phyloP scores from a whole-genome alignment of 805 yeast species.

The Nakazawaea populi region DNA sequence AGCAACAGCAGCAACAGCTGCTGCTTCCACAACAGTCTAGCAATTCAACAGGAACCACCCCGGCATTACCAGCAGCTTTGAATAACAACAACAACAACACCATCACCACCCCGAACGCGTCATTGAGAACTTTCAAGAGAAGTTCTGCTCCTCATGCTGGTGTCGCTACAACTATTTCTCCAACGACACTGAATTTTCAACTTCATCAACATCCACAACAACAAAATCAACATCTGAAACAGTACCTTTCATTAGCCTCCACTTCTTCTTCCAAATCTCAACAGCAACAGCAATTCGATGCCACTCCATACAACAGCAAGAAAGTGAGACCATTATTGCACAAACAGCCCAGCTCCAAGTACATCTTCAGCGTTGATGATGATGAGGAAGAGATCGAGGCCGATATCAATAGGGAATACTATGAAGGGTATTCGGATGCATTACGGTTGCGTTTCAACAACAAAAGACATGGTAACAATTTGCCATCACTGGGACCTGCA shows the following conservation, averaged over 20 bases:
- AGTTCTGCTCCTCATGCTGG: too few relatives aligned
- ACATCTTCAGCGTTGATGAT: slow-evolving; percentile 75
- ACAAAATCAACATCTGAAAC: slow-evolving; percentile 6
- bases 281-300: too few relatives aligned
- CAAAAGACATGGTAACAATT: slow-evolving; percentile 10
- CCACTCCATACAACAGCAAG: not conserved
- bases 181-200: not conserved
- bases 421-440: slow-evolving; percentile 74
- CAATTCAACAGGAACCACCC: too few relatives aligned
- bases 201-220: not conserved
- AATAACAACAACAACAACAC: too few relatives aligned
- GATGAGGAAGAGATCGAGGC: slow-evolving; percentile 67
- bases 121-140: too few relatives aligned
- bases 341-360: slow-evolving; percentile 24
- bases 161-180: too few relatives aligned
- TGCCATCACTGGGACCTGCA: too few relatives aligned
- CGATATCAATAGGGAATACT: slow-evolving; percentile 50
- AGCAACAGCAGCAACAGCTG: too few relatives aligned
- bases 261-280: not conserved
- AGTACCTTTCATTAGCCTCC: slow-evolving; percentile 1
- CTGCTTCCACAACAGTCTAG: too few relatives aligned
- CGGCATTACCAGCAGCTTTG: too few relatives aligned
- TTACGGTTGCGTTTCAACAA: slow-evolving; percentile 40
- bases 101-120: too few relatives aligned
- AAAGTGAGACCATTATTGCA: slow-evolving; percentile 8